Base-by-base conservation (phyloP, 1,284 basidiomycete species). In the Volvariella volvacea region DNA sequence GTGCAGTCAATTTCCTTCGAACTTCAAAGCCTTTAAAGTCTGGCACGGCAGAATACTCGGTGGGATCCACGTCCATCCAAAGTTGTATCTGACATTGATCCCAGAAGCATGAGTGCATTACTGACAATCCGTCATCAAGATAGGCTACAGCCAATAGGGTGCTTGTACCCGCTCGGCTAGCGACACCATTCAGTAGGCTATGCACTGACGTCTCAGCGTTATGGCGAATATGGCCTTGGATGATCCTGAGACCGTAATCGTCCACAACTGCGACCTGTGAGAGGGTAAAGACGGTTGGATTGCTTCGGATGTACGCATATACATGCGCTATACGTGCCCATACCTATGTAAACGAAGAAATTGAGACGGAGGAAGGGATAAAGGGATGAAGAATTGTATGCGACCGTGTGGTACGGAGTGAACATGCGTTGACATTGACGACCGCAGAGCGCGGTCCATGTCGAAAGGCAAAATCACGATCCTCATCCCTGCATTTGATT, bases 201-300 rank as follows among this genome's bases (percentile, higher is more conserved):
- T 94, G 78, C 1, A 98, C 93, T 2, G 89, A 90, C 46, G 70
- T 73, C 60, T 97, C 95, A 36, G 95, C 95, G 56, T 97, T 98
- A 45, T 76, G 66, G 37, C 92, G 84, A 60, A 97, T 95, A 57
- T 90, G 83, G 50, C 85, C 79, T 58, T 97, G 92, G 1, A 97
- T 94, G 1, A 82, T 92, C 43, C 80, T 67, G 30, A 97, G 72
- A 2, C 86, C 80, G 59, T 95, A 96, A 54, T 98, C 92, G 6
- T 81, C 76, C 32, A 95, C 85, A 52, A 97, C 86, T 79, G 59
- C 43, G 47, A 44, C 36, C 17, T 38, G 17, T 42, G 42, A 21
- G 45, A 22, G n/a, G n/a, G n/a, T n/a, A n/a, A n/a, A n/a, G n/a
- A n/a, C n/a, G n/a, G n/a, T n/a, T n/a, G n/a, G n/a, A n/a, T n/a